These are phyloP conservation scores for Rhynchospora pubera DNA, from an alignment of 176 grass and related monocot genomes.

Conservation along the genomic window DNA sequence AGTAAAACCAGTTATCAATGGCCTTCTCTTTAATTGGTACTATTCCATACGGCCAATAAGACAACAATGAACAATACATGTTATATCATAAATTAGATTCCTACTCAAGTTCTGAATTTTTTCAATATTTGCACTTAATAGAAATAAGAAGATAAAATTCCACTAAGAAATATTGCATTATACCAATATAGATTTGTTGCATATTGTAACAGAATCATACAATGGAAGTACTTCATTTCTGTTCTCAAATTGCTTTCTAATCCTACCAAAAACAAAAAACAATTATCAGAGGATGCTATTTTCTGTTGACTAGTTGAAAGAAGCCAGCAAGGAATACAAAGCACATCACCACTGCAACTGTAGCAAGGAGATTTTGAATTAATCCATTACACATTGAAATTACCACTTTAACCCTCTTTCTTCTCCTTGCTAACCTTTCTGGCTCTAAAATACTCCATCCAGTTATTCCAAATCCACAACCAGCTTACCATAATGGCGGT, in stretches of 20 bases:
- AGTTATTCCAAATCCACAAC: slow-evolving; percentile 94
- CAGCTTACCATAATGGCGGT: slow-evolving; percentile 68
- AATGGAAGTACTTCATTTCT: neutral
- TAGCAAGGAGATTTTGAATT: neutral
- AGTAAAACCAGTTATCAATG: no score
- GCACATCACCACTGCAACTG: neutral
- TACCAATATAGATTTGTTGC: neutral
- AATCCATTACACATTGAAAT: neutral
- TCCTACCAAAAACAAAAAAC: slow-evolving; percentile 10
- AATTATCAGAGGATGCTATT: slow-evolving; percentile 11
- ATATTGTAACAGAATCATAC: neutral
- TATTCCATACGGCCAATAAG: neutral
- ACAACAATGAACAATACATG: neutral
- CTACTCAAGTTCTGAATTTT: neutral
- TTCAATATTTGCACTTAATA: neutral
- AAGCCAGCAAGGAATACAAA: neutral
- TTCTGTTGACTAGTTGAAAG: slow-evolving; percentile 1
- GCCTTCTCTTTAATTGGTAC: neutral
- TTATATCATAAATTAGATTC: neutral
- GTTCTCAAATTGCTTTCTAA: neutral
- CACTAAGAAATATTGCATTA: neutral
- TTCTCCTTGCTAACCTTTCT: slow-evolving; percentile 31
- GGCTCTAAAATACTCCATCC: slow-evolving; percentile 63
- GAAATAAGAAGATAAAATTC: neutral
- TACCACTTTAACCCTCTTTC: slow-evolving; percentile 30